phyloP scores from a whole-genome alignment of 2,329 filamentous ascomycete species.

The Tolypocladium guangdongense region DNA sequence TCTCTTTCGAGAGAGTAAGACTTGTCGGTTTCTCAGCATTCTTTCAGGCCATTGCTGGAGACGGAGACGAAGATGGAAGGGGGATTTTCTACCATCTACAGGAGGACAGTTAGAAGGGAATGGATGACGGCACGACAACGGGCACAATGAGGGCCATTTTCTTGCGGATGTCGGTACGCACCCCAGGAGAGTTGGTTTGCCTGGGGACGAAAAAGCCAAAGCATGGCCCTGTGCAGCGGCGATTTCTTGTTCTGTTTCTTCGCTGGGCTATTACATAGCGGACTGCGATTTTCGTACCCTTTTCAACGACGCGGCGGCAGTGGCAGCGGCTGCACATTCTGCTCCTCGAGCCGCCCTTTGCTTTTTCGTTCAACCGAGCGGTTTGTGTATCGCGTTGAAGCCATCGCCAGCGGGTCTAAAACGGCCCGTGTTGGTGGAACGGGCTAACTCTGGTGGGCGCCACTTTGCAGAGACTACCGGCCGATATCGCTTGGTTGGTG shows the following conservation, averaged over 20 bases:
- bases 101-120: not conserved
- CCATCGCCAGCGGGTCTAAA: too few relatives aligned
- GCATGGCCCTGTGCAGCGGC: not conserved
- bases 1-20: not conserved
- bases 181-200: not conserved
- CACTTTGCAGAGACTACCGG: not conserved
- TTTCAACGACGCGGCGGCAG: not conserved
- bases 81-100: not conserved
- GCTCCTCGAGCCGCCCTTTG: not conserved
- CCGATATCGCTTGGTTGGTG: not conserved
- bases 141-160: not conserved
- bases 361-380: too few relatives aligned
- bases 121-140: not conserved
- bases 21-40: not conserved
- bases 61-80: not conserved
- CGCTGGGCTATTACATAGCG: not conserved
- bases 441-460: not conserved
- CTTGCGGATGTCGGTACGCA: not conserved
- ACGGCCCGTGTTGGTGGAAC: not conserved
- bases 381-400: too few relatives aligned
- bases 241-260: not conserved
- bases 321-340: not conserved
- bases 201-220: not conserved
- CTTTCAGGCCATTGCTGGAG: not conserved
- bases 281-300: not conserved